Conservation (phyloP, 2,329 filamentous ascomycete genomes). For the Botrytis paeoniae region DNA sequence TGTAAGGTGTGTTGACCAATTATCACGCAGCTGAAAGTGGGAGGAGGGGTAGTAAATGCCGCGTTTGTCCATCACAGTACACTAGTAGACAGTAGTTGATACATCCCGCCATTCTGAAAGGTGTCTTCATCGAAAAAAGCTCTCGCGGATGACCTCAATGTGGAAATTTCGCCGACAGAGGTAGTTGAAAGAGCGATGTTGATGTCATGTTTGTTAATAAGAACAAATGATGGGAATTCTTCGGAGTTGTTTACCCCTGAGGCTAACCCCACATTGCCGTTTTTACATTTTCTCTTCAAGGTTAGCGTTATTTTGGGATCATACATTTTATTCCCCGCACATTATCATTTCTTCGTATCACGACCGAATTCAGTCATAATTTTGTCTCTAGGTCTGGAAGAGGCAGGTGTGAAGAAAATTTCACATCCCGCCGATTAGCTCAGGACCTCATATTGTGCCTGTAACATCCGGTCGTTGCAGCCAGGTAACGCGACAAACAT, state of each 20-base stretch:
- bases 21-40: background rate
- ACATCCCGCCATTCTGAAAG: background rate
- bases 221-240: background rate
- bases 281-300: background rate
- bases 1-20: background rate
- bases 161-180: background rate
- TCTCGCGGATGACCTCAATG: background rate
- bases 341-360: background rate
- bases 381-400: background rate
- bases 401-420: background rate
- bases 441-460: background rate
- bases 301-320: background rate
- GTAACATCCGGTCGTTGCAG: background rate
- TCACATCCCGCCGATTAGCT: background rate
- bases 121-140: background rate
- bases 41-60: background rate
- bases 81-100: background rate
- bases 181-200: background rate
- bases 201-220: background rate
- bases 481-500: background rate
- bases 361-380: background rate
- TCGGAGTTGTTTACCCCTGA: background rate
- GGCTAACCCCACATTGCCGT: background rate
- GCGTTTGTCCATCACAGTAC: background rate
- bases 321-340: background rate